Base-by-base conservation (phyloP, 495 filamentous ascomycete species). In the Stereocaulon alpinum region DNA sequence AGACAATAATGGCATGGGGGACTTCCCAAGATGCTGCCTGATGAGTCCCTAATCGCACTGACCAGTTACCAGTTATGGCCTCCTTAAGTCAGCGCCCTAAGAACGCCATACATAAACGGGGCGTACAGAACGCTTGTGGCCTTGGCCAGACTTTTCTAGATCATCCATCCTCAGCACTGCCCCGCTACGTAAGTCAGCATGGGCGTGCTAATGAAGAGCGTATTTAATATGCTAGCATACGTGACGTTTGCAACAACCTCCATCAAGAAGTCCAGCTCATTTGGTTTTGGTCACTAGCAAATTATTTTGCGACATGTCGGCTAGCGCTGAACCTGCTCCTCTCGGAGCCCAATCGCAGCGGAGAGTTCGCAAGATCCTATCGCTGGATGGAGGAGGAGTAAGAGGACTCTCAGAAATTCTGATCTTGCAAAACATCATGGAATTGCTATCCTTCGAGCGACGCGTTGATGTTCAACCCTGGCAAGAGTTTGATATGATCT, bases 301-400 rank as follows among this genome's bases (percentile, higher is more conserved):
- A 12, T 44, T 9, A 47, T 6, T 47, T 22, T 20, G 18, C 10
- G 29, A 6, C 15, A 49, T 49, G 24, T 49, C 45, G 22, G 20
- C 6, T 27, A 29, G 45, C 27, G 45, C 45, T 48, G 45, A 48
- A 9, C 45, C 45, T 48, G 20, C 27, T 48, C 45, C 45, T 15
- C 45, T 48, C 27, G 22, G 45, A n/a, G 14, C 11, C 27, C 45
- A 29, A 48, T n/a, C 45, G 15, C 45, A 48, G 27, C 45, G 45
- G 10, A 48, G 18, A 48, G 34, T 41, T 14, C 51, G 51, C 6
- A 40, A 54, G 30, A 4, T 22, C 24, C 71, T 76, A 58, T 68
- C 68, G 44, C 70, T 81, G 17, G 80, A 83, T 64, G 79, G 80
- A 56, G 80, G 80, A 40, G 80, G 80, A 29, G 73, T 82, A 1